Base-by-base conservation (phyloP, 2,329 filamentous ascomycete species). In the Colletotrichum lindemuthianum region DNA sequence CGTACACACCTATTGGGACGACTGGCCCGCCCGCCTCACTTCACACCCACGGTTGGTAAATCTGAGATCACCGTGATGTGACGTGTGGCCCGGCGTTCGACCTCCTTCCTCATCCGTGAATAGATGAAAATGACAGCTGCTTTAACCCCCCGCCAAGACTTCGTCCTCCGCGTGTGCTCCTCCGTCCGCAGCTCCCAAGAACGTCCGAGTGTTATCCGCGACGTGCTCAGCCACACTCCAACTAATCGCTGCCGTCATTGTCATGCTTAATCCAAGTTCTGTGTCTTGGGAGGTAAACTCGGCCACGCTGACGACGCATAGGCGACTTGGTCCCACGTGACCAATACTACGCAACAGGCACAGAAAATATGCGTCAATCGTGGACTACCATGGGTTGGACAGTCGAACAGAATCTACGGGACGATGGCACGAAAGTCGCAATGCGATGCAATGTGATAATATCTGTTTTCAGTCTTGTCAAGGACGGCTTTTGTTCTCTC, bases 391-490 rank as follows among this genome's bases (percentile, higher is more conserved):
- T 24, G 24, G 24, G 24, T 24, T 24, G 24, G 5, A 45, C 13
- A 45, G 43, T 45, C 41, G 43, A 45, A 24, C 5, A 24, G 24
- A 24, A 24, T 4, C 24, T 24, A 34, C 2, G 6, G 32, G 3
- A 32, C 7, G 15, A 9, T 9, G 16, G 12, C 36, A 12, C 13
- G 16, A 24, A n/a, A 40, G 10, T 4, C 4, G 33, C 8, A 34
- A 24, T 12, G 10, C n/a, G 15, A 43, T 47, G 39, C 61, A 47
- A 44, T 61, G 34, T 55, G 61, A 56, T 44, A 45, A 47, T 55
- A 34, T 37, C 39, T 64, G 58, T 65, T 61, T 65, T 61, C 61
- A 56, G 45, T 65, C 57, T 65, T 64, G 13, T 55, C 41, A 55
- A 36, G 33, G 40, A 44, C 45, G 50, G 50, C 24, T 43, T 56